Percentiles rank a stretch among this genome's conserved stretches.
Conservation (phyloP, 192 early-diverging fungal genomes). For the Backusella liffmaniae region DNA sequence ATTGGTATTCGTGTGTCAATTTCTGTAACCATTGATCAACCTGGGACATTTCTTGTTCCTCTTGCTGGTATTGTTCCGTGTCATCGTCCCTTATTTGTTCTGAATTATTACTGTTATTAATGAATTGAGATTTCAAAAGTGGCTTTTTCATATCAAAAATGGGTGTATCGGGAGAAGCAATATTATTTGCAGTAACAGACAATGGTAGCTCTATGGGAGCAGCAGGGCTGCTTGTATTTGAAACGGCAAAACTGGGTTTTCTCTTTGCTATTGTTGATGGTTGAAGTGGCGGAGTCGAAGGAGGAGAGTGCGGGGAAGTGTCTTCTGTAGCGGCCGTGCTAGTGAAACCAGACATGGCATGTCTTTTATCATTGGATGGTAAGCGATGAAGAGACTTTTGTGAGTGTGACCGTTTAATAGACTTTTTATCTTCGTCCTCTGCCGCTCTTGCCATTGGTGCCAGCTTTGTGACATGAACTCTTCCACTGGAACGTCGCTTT, state of each 20-base stretch:
- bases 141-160: constrained; percentile 9
- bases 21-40: not conserved
- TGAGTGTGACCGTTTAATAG: constrained; percentile 23
- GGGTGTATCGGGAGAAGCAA: not conserved
- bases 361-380: not conserved
- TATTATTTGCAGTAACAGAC: constrained; percentile 10
- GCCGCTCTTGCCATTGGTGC: constrained; percentile 29
- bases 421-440: constrained; percentile 1
- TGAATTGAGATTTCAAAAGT: constrained; percentile 4
- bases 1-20: constrained; percentile 39
- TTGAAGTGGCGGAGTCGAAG: constrained; percentile 1
- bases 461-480: constrained; percentile 34
- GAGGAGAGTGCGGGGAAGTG: not conserved
- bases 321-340: not conserved
- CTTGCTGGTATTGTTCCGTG: constrained; percentile 26
- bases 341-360: not conserved
- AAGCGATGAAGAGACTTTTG: constrained; percentile 13
- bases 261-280: not conserved
- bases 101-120: constrained; percentile 1
- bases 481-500: constrained; percentile 31
- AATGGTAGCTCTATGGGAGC: not conserved
- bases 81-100: constrained; percentile 40
- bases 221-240: not conserved
- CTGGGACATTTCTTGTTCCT: constrained; percentile 18
- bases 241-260: not conserved